phyloP scores from a whole-genome alignment of 345 rosid species.

The Erodium maritimum region DNA sequence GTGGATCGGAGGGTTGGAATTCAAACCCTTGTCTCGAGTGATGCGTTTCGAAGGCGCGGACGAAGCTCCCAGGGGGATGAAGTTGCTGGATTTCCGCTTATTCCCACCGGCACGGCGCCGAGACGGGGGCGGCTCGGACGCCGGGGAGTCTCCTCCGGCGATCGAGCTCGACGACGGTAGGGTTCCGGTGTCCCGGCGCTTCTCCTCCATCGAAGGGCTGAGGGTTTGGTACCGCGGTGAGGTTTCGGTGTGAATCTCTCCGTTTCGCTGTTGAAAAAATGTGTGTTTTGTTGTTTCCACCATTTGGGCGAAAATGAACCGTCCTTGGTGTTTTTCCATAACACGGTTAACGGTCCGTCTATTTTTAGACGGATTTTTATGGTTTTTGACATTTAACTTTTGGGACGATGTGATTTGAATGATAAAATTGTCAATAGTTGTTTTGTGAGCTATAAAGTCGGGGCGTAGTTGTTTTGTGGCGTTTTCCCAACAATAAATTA shows the following conservation, averaged over 20 bases:
- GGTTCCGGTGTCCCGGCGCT: slow-evolving; percentile 43
- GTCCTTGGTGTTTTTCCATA: too few species aligned
- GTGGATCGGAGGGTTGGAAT: slow-evolving; percentile 50
- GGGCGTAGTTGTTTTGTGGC: too few species aligned
- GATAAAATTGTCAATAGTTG: too few species aligned
- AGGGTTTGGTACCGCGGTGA: neutral
- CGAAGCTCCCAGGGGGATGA: slow-evolving; percentile 30
- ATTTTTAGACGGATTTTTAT: too few species aligned
- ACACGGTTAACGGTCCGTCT: too few species aligned
- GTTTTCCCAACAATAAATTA: too few species aligned
- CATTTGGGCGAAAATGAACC: too few species aligned
- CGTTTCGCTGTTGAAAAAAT: neutral
- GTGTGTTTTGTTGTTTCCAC: too few species aligned
- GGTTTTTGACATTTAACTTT: too few species aligned
- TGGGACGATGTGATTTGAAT: too few species aligned
- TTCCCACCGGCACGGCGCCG: slow-evolving; percentile 64
- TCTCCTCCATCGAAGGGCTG: slow-evolving; percentile 67
- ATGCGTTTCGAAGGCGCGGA: slow-evolving; percentile 55
- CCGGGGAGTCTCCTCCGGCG: slow-evolving; percentile 30
- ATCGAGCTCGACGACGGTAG: slow-evolving; percentile 16
- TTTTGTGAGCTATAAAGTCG: too few species aligned
- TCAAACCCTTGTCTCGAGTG: slow-evolving; percentile 66
- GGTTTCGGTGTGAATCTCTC: too few species aligned
- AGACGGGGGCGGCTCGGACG: slow-evolving; percentile 45
- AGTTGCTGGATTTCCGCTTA: slow-evolving; percentile 65